A percentile compares a stretch with the other conserved stretches of the same genome.
Conservation (phyloP, 805 yeast species). For the Torulaspora franciscae region DNA sequence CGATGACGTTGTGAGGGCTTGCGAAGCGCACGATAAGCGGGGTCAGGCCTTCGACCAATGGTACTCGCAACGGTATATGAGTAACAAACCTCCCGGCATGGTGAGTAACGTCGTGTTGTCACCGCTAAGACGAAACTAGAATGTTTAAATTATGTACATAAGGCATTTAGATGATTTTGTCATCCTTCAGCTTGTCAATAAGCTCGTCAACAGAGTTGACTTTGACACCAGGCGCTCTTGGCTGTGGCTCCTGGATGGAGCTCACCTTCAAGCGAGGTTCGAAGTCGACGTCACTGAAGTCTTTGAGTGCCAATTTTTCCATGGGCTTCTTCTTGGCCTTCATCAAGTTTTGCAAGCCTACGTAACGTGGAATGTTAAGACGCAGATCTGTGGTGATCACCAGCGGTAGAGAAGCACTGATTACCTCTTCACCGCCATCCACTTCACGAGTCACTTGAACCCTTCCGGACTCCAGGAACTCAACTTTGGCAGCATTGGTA, state of each 20-base stretch:
- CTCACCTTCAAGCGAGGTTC: slow-evolving; percentile 60
- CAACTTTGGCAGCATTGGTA: slow-evolving; percentile 86
- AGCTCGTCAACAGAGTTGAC: slow-evolving; percentile 81
- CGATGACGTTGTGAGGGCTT: slow-evolving; percentile 14
- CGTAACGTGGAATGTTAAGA: slow-evolving; percentile 91
- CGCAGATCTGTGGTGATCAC: slow-evolving; percentile 90
- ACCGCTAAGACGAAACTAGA: slow-evolving; percentile 18
- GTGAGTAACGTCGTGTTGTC: slow-evolving; percentile 18
- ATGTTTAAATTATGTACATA: slow-evolving; percentile 3
- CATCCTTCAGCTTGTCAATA: slow-evolving; percentile 68
- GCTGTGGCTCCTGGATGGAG: slow-evolving; percentile 80
- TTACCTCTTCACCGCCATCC: slow-evolving; percentile 89
- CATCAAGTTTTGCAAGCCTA: slow-evolving; percentile 94
- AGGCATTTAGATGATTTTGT: slow-evolving; percentile 54
- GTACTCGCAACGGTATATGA: slow-evolving; percentile 23
- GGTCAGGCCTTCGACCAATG: slow-evolving; percentile 22
- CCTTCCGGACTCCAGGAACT: slow-evolving; percentile 46
- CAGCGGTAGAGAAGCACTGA: slow-evolving; percentile 73
- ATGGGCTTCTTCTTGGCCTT: slow-evolving; percentile 96
- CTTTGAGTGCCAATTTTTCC: slow-evolving; percentile 55
- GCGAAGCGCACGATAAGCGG: slow-evolving; percentile 15
- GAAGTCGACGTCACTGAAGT: slow-evolving; percentile 58
- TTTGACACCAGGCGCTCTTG: slow-evolving; percentile 74
- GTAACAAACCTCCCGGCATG: slow-evolving; percentile 32
- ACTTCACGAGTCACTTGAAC: slow-evolving; percentile 83